Base-by-base conservation (phyloP, 139 green algal genomes). In the Pycnococcus provasolii region DNA sequence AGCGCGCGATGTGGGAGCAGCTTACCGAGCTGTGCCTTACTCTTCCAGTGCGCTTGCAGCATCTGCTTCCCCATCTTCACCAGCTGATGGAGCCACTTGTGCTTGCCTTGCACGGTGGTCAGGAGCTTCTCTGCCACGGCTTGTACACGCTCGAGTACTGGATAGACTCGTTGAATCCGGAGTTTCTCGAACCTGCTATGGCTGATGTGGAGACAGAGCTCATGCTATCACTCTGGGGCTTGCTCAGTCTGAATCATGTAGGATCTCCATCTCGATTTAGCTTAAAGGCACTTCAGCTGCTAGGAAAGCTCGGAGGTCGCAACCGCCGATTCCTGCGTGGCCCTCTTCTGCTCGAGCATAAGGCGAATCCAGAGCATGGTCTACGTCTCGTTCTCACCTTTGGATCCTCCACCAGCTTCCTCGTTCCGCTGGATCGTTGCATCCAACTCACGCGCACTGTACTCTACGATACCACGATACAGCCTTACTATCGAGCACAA, bases 351-450 rank as follows among this genome's bases (percentile, higher is more conserved):
- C 78, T 95, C 7, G 89, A 94, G 9, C 88, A 81, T 68, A 88
- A 89, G 53, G 76, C 88, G 60, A 96, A 95, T 67, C 89, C 91
- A 0, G 92, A 98, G 78, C 88, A 96, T 71, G 92, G 90, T 41
- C 81, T 98, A 62, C 84, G 92, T 48, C 73, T 96, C 46, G 94
- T 98, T 66, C 83, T 98, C 40, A 94, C 84, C 48, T 97, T 98
- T 73, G 74, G 85, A 60, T 87, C 92, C 2, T 60, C 58, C 51
- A 87, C 88, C 41, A 86, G 80, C 3, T 98, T 97, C 72, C 82
- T 98, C 8, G 85, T 97, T 26, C 92, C 91, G 3, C 66, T 96
- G 46, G 91, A 97, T 78, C 75, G 80, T 53, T 94, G 85, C 76
- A 83, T 91, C 6, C n/a, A 44, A 8, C 47, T 81, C 26, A 48